Percentiles rank a stretch among this genome's conserved stretches.
These are phyloP conservation scores for Acanthamoeba rhysodes DNA, from an alignment of 208 protist genomes.

Conservation along the genomic window DNA sequence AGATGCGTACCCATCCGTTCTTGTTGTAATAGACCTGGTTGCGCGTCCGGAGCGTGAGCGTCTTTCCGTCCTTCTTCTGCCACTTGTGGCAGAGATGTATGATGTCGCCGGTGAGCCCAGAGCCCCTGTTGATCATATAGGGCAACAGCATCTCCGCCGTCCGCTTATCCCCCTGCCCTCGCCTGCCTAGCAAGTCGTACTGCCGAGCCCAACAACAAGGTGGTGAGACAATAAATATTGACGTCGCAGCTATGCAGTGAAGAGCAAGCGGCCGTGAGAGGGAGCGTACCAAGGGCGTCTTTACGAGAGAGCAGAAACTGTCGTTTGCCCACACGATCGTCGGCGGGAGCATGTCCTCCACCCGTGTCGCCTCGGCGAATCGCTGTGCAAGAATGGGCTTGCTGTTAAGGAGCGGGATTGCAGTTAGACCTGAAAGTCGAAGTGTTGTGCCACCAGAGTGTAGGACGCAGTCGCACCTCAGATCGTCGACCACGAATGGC, in stretches of 20 bases:
- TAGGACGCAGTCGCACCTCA: no score
- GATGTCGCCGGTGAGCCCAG: background rate
- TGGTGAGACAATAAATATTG: no score
- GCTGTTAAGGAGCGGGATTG: background rate
- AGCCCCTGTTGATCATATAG: constrained; percentile 47
- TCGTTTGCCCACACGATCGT: constrained; percentile 59
- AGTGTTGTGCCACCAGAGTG: no score
- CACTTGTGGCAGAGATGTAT: background rate
- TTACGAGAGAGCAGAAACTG: constrained; percentile 43
- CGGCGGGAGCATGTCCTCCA: constrained; percentile 50
- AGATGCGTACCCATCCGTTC: constrained; percentile 45
- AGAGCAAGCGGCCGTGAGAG: no score
- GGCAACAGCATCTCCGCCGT: constrained; percentile 28
- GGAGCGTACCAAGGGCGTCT: background rate
- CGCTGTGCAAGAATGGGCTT: constrained; percentile 7
- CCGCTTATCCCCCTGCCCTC: constrained; percentile 5
- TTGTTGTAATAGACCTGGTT: constrained; percentile 35
- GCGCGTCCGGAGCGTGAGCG: background rate
- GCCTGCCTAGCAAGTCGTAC: constrained; percentile 38
- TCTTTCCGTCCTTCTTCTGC: constrained; percentile 45
- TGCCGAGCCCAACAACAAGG: background rate
- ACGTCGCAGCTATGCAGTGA: no score
- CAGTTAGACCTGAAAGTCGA: background rate
- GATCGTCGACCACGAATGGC: constrained; percentile 12
- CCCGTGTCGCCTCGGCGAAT: background rate